Evolutionary conservation across 495 filamentous ascomycete species (phyloP), one percentile per base, ranked within the genome.

Genomic region (Recurvomyces mirabilis): DNA sequence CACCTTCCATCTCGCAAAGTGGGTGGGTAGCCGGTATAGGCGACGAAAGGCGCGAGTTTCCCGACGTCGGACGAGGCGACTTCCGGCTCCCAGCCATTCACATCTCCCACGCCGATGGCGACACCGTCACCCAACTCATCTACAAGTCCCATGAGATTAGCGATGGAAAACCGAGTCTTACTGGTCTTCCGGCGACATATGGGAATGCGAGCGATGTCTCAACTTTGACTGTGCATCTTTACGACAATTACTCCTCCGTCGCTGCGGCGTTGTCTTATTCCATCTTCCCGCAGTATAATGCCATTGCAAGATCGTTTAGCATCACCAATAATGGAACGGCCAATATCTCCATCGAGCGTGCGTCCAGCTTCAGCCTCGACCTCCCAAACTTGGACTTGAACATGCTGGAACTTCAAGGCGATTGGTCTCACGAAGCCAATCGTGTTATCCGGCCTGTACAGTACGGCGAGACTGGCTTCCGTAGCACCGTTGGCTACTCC

Each of bases 31-130:
- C 62, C 5, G 55, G 53, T 13, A 55, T 62, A n/a, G 67, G 65
- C 9, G 67, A 70, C 36, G 53, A 63, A 5, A 68, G 71, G 3
- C 67, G 72, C 7, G 72, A 75, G 49, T 74, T 75, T 36, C 72
- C 72, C 2, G 72, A 75, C 36, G 64, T 69, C 23, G 72, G 72
- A 0, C 63, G 71, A 19, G 70, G 72, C 12, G 72, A 75, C 51
- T 73, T 70, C 39, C 66, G 72, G 10, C 57, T 66, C 3, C 72
- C 72, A n/a, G 72, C 72, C 0, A 62, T 74, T 26, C 65, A 70
- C 18, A 68, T 75, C 43, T 60, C 62, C 15, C 70, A 75, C 21
- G 38, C 46, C 47, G 62, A 60, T n/a, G 72, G 72, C 23, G 60
- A 72, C 18, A 72, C 69, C 2, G 66, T 75, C 2, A 69, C 69